phyloP scores from a whole-genome alignment of 192 early-diverging fungal species.

The Rhizoclosmatium sp. region DNA sequence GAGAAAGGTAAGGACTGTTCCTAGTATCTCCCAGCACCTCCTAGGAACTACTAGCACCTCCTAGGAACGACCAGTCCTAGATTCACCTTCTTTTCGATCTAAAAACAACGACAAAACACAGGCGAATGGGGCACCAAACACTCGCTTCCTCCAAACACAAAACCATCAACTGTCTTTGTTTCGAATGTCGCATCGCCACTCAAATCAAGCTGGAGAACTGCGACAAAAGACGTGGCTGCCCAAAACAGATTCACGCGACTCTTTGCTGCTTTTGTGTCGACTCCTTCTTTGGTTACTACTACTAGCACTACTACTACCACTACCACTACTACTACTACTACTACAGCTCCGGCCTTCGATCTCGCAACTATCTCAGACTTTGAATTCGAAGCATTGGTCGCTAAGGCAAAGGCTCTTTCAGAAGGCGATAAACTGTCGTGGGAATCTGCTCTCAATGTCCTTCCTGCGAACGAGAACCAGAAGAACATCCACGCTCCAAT shows the following conservation, averaged over 20 bases:
- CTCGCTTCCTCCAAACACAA: constrained; percentile 1
- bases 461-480: background rate
- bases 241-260: background rate
- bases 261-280: background rate
- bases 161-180: background rate
- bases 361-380: background rate
- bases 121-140: constrained; percentile 31
- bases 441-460: constrained; percentile 20
- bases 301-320: background rate
- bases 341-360: background rate
- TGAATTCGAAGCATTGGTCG: constrained; percentile 1
- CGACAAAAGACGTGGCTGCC: background rate
- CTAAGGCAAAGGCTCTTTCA: background rate
- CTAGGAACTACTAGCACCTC: too few species aligned
- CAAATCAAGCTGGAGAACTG: background rate
- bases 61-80: too few species aligned
- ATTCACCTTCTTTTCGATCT: background rate
- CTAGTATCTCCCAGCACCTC: too few species aligned
- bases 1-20: background rate
- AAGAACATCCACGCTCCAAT: constrained; percentile 24
- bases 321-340: background rate
- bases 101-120: background rate
- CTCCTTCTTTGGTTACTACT: background rate
- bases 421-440: background rate
- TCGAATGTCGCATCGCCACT: background rate